A percentile compares a stretch with the other conserved stretches of the same genome.
phyloP scores from a whole-genome alignment of 1,284 basidiomycete genomes.

The Papiliotrema flavescens region DNA sequence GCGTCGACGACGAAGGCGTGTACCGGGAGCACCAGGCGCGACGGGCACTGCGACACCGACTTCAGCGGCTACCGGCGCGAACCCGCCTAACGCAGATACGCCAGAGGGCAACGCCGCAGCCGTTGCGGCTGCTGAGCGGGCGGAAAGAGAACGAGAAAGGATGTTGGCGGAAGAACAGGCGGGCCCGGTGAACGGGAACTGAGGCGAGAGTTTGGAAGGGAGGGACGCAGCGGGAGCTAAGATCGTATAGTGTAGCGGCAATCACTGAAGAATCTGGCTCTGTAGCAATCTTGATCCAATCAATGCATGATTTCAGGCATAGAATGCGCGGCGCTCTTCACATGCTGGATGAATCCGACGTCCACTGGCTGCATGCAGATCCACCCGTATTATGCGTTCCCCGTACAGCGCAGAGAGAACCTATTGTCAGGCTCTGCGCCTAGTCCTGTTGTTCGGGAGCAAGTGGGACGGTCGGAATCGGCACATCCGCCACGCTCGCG shows the following conservation, averaged over 20 bases:
- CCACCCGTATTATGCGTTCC: too few relatives aligned
- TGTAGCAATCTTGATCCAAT: too few relatives aligned
- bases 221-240: background rate
- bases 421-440: too few relatives aligned
- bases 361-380: too few relatives aligned
- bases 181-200: constrained; percentile 6
- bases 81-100: constrained; percentile 22
- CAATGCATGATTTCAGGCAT: too few relatives aligned
- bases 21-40: constrained; percentile 4
- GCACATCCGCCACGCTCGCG: too few relatives aligned
- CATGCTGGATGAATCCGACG: too few relatives aligned
- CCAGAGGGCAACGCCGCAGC: constrained; percentile 40
- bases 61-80: constrained; percentile 10
- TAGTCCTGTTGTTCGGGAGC: too few relatives aligned
- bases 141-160: constrained; percentile 35
- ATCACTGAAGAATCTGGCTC: too few relatives aligned
- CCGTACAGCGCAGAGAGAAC: too few relatives aligned
- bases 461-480: too few relatives aligned
- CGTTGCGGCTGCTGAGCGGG: constrained; percentile 32
- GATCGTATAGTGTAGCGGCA: background rate
- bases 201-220: background rate
- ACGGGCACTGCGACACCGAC: constrained; percentile 6
- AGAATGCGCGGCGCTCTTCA: too few relatives aligned
- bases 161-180: constrained; percentile 49
- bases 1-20: constrained; percentile 48